Conservation (phyloP, 1,139 yeast genomes). For the Taphrina populina region DNA sequence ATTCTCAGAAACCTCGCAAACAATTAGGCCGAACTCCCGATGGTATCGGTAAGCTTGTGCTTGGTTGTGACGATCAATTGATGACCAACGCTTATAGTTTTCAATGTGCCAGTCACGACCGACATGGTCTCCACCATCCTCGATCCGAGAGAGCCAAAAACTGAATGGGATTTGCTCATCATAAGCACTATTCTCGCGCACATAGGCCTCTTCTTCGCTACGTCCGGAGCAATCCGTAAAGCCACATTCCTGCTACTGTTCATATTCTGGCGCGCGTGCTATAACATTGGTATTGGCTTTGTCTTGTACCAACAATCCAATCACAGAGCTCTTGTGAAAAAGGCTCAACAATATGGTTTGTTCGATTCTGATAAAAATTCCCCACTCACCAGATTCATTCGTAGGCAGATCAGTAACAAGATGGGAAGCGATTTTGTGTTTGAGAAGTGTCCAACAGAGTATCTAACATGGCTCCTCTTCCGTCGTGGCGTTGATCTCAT, state of each 20-base stretch:
- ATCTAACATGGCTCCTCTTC: constrained; percentile 79
- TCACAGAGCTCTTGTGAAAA: constrained; percentile 55
- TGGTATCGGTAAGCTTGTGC: constrained; percentile 9
- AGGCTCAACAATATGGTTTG: constrained; percentile 54
- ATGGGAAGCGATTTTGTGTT: constrained; percentile 58
- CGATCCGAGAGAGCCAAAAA: constrained; percentile 72
- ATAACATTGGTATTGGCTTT: constrained; percentile 78
- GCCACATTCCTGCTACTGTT: constrained; percentile 57
- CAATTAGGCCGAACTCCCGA: constrained; percentile 24
- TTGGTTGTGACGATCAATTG: too few species aligned
- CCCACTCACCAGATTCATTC: constrained; percentile 51
- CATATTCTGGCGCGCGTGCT: constrained; percentile 72
- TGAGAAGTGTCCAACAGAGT: constrained; percentile 63
- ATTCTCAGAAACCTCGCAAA: constrained; percentile 2
- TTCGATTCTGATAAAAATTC: constrained; percentile 49
- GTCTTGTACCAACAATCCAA: constrained; percentile 69
- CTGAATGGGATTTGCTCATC: constrained; percentile 63
- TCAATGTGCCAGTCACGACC: constrained; percentile 73
- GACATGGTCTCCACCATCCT: constrained; percentile 72
- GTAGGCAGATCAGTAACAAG: constrained; percentile 58
- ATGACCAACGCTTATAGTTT: constrained; percentile 44
- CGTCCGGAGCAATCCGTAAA: constrained; percentile 47
- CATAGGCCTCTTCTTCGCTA: constrained; percentile 51
- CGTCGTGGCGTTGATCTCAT: constrained; percentile 79
- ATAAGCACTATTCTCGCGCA: constrained; percentile 56